Evolutionary conservation across 2,329 filamentous ascomycete genomes (phyloP).

Genomic region (Chrysoporthe cubensis): DNA sequence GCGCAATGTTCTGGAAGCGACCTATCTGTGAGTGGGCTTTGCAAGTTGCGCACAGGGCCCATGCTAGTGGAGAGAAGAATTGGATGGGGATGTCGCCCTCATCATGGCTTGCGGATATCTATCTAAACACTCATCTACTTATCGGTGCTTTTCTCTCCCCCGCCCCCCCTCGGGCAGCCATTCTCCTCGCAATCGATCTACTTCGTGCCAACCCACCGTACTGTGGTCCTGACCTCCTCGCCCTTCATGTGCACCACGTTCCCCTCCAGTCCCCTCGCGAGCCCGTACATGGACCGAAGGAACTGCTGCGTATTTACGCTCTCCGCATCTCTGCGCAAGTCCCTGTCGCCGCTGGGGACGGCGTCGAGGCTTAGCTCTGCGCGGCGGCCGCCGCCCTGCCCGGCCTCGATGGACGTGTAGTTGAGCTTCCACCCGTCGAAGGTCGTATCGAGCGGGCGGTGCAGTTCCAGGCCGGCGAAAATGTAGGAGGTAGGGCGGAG

Average conservation of each 20-base stretch:
- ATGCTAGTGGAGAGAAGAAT: not conserved
- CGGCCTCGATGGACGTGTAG: slow-evolving; percentile 58
- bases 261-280: slow-evolving; percentile 23
- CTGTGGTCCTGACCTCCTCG: slow-evolving; percentile 15
- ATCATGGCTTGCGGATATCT: not conserved
- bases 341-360: slow-evolving; percentile 27
- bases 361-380: slow-evolving; percentile 54
- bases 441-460: slow-evolving; percentile 47
- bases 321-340: slow-evolving; percentile 12
- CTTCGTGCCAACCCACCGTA: slow-evolving; percentile 21
- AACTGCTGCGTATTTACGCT: slow-evolving; percentile 12
- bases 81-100: not conserved
- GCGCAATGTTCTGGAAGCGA: too few species aligned
- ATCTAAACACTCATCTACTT: not conserved
- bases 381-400: slow-evolving; percentile 54
- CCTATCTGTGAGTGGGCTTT: not conserved
- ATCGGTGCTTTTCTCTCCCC: not conserved
- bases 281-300: slow-evolving; percentile 24
- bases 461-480: slow-evolving; percentile 58
- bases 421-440: slow-evolving; percentile 51
- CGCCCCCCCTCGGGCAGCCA: not conserved
- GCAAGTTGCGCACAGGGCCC: not conserved
- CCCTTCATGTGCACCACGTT: not conserved
- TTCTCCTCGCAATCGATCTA: not conserved
- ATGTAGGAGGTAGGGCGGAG: slow-evolving; percentile 38